A percentile compares a stretch with the other conserved stretches of the same genome.
Evolutionary conservation across 2,329 filamentous ascomycete species (phyloP).

Genomic region (Colletotrichum scovillei): DNA sequence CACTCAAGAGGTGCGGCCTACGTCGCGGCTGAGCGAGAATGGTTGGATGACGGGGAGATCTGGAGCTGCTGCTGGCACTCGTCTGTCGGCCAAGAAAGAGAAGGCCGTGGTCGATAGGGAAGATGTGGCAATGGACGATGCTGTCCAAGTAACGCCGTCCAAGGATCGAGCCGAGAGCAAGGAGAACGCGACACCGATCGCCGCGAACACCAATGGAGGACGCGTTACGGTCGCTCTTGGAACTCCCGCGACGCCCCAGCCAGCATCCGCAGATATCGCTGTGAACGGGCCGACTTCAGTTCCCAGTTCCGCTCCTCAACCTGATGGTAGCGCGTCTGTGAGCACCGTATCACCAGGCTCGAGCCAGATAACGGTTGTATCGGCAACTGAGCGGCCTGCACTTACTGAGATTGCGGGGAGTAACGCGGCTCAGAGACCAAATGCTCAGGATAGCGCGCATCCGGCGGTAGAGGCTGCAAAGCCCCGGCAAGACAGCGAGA

Average conservation of each 20-base stretch:
- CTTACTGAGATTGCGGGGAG: neutral
- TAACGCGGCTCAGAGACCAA: neutral
- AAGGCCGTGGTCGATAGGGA: neutral
- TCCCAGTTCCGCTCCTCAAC: neutral
- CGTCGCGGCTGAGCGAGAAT: constrained; percentile 9
- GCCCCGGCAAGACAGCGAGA: neutral
- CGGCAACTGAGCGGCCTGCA: neutral
- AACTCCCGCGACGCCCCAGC: neutral
- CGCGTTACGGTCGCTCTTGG: neutral
- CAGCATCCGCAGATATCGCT: neutral
- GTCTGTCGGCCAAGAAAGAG: constrained; percentile 23
- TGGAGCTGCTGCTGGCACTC: constrained; percentile 26
- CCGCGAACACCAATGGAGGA: neutral
- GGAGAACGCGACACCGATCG: neutral
- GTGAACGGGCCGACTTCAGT: neutral
- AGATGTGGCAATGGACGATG: constrained; percentile 19
- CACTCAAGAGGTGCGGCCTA: constrained; percentile 33
- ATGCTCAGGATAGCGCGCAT: neutral
- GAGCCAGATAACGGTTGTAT: neutral
- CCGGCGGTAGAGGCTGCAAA: too few relatives aligned
- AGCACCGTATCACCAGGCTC: neutral
- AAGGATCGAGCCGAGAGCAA: neutral
- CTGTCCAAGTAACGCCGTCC: neutral
- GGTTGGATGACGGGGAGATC: neutral
- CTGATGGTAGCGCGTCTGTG: neutral